A percentile compares a stretch with the other conserved stretches of the same genome.
Conservation (phyloP, 1,284 basidiomycete species). For the Schizopora paradoxa region DNA sequence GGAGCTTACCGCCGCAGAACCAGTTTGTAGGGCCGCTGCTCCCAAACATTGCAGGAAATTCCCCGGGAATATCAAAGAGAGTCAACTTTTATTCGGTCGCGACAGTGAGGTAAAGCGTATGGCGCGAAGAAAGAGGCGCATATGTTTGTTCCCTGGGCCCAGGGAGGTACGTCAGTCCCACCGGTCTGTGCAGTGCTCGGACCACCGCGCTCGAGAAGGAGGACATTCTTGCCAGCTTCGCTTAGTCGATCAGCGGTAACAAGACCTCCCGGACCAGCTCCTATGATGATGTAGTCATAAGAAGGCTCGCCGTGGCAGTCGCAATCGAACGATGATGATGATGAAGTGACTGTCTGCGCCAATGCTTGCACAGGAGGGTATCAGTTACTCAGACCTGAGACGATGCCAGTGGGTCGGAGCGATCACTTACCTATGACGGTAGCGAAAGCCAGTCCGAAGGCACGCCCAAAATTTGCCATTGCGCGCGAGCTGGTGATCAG, state of each 20-base stretch:
- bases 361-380: too few relatives aligned
- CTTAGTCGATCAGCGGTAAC: slow-evolving; percentile 52
- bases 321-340: too few relatives aligned
- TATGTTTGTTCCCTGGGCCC: slow-evolving; percentile 47
- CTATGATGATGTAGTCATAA: slow-evolving; percentile 61
- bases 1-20: slow-evolving; percentile 44
- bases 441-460: too few relatives aligned
- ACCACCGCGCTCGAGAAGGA: slow-evolving; percentile 57
- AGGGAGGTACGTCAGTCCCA: slow-evolving; percentile 50
- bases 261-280: slow-evolving; percentile 47
- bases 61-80: slow-evolving; percentile 59
- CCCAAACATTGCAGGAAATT: slow-evolving; percentile 60
- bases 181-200: slow-evolving; percentile 56
- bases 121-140: slow-evolving; percentile 12
- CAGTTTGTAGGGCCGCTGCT: slow-evolving; percentile 54
- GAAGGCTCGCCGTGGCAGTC: slow-evolving; percentile 38
- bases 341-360: too few relatives aligned
- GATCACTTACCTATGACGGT: too few relatives aligned
- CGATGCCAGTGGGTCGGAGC: too few relatives aligned
- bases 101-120: slow-evolving; percentile 1
- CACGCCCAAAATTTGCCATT: too few relatives aligned
- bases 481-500: too few relatives aligned
- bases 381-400: too few relatives aligned
- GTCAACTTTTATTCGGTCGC: slow-evolving; percentile 39
- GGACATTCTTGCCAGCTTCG: slow-evolving; percentile 56